Evolutionary conservation across 306 rosid species (phyloP).

Genomic region (Vachellia collinsii): DNA sequence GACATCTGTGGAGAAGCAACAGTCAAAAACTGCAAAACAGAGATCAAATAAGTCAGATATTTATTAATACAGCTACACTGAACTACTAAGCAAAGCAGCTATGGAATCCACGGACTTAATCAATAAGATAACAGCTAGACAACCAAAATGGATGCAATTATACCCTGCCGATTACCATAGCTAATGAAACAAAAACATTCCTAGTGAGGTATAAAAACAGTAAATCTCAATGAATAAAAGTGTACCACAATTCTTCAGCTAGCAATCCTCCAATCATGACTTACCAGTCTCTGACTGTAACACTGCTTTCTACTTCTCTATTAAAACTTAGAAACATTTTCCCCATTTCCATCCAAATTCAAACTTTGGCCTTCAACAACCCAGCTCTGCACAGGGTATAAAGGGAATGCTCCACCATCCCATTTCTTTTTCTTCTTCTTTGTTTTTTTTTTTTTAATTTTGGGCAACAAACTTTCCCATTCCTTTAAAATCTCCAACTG

Average conservation of each 20-base stretch:
- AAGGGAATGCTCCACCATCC: not conserved
- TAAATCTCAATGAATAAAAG: slow-evolving; percentile 24
- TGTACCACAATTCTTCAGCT: slow-evolving; percentile 24
- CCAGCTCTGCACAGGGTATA: not conserved
- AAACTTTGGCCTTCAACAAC: slow-evolving; percentile 21
- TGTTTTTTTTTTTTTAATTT: no score
- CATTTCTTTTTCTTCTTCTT: not conserved
- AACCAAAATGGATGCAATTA: no score
- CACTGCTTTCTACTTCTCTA: not conserved
- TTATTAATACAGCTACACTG: no score
- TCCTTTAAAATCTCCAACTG: not conserved
- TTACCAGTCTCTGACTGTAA: not conserved
- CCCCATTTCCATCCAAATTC: slow-evolving; percentile 9
- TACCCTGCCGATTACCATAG: no score
- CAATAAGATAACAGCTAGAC: no score
- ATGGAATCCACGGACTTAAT: no score
- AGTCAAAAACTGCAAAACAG: slow-evolving; percentile 78
- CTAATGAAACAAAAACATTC: slow-evolving; percentile 22
- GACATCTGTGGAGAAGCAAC: slow-evolving; percentile 92
- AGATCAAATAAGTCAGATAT: not conserved
- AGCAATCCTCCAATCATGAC: slow-evolving; percentile 29
- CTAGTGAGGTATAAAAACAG: slow-evolving; percentile 12
- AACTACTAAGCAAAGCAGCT: no score
- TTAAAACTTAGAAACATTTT: not conserved
- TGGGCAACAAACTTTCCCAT: not conserved